A percentile compares a stretch with the other conserved stretches of the same genome.
These are phyloP conservation scores for Lonicera japonica DNA, from an alignment of 129 eudicot genomes.

Conservation along the genomic window DNA sequence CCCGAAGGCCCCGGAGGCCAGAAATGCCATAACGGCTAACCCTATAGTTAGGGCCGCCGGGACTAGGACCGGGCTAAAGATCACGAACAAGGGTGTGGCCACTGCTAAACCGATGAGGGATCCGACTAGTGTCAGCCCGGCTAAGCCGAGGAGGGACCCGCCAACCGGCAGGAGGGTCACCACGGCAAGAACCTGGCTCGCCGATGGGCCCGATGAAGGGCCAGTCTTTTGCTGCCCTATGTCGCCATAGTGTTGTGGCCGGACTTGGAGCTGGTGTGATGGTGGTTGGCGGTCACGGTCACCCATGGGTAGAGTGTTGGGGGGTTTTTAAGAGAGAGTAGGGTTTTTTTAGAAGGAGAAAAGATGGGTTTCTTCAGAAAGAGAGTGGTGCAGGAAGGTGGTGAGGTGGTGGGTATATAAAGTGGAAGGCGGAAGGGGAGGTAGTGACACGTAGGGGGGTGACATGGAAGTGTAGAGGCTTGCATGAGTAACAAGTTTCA, in stretches of 20 bases:
- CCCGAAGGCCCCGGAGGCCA: slow-evolving; percentile 76
- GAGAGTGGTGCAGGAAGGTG: neutral
- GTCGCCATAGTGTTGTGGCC: slow-evolving; percentile 39
- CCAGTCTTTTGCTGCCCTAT: neutral
- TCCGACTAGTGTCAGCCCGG: slow-evolving; percentile 64
- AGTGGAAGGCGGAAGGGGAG: neutral
- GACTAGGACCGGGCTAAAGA: slow-evolving; percentile 82
- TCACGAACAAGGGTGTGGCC: slow-evolving; percentile 62
- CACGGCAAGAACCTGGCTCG: slow-evolving; percentile 59
- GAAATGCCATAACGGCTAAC: slow-evolving; percentile 51
- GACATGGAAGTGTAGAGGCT: neutral
- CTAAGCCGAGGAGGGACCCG: slow-evolving; percentile 64
- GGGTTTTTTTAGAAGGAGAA: neutral
- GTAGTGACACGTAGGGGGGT: slow-evolving; percentile 9
- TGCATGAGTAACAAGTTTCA: slow-evolving; percentile 17
- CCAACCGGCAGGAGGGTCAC: slow-evolving; percentile 66
- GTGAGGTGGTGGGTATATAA: slow-evolving; percentile 5
- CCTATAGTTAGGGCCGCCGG: slow-evolving; percentile 52
- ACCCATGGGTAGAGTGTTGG: slow-evolving; percentile 23
- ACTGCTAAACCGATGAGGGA: slow-evolving; percentile 58
- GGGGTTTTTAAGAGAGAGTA: neutral
- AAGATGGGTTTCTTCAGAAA: no score
- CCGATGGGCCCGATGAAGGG: slow-evolving; percentile 42
- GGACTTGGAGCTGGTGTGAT: slow-evolving; percentile 59
- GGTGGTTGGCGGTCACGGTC: slow-evolving; percentile 26